A percentile compares a stretch with the other conserved stretches of the same genome.
Conservation (phyloP, 306 rosid species). For the Cucurbita pepo region DNA sequence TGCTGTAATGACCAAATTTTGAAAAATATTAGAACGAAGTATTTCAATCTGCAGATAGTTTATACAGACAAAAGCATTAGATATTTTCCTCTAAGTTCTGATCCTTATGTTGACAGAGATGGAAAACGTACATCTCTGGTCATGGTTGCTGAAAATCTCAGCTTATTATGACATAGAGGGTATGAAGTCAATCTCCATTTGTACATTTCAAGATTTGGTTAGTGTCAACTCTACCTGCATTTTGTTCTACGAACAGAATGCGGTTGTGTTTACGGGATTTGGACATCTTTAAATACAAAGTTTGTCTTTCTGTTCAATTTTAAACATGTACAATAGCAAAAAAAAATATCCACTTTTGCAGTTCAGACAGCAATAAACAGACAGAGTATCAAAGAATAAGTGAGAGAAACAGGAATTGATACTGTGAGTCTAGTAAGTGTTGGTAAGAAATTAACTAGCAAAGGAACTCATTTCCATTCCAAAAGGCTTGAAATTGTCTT, state of each 20-base stretch:
- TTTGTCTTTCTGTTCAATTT: not conserved
- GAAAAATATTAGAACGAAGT: not conserved
- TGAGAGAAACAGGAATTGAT: not conserved
- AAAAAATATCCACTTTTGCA: not conserved
- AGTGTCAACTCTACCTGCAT: not conserved
- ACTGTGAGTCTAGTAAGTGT: too few species aligned
- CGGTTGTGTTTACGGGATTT: not conserved
- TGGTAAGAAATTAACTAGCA: too few species aligned
- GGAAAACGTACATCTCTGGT: not conserved
- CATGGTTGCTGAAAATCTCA: not conserved
- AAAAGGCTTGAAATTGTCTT: not conserved
- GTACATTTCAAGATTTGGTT: not conserved
- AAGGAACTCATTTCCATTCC: too few species aligned
- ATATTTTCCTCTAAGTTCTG: not conserved
- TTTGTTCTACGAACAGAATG: not conserved
- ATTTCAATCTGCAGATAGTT: not conserved
- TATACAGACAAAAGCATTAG: not conserved
- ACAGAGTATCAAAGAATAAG: not conserved
- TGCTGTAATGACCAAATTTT: not conserved
- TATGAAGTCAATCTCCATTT: not conserved
- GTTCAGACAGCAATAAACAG: not conserved
- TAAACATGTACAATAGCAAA: not conserved
- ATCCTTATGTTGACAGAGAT: not conserved
- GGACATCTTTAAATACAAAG: not conserved
- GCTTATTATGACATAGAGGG: not conserved